Evolutionary conservation across 352 stramenopile genomes (phyloP).

Genomic region (Globisporangium camurandrum): DNA sequence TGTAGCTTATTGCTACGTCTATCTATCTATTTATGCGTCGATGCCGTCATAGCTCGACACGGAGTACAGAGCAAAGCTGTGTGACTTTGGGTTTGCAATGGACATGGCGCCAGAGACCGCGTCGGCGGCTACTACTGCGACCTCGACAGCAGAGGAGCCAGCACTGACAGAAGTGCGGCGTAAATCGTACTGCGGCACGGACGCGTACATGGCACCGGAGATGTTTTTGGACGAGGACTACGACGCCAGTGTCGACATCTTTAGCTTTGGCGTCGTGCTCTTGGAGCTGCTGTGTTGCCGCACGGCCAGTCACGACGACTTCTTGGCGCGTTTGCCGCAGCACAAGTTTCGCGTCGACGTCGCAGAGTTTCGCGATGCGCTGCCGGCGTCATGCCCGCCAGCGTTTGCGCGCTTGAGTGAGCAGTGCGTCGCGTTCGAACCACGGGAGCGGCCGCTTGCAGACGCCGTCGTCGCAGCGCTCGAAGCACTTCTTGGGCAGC

Average conservation of each 20-base stretch:
- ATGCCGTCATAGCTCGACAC: slow-evolving; percentile 37
- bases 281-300: slow-evolving; percentile 84
- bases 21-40: background rate
- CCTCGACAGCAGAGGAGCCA: slow-evolving; percentile 18
- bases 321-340: slow-evolving; percentile 76
- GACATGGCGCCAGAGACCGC: slow-evolving; percentile 28
- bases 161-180: slow-evolving; percentile 29
- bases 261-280: slow-evolving; percentile 81
- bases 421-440: slow-evolving; percentile 74
- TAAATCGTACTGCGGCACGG: slow-evolving; percentile 84
- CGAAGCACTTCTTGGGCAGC: slow-evolving; percentile 30
- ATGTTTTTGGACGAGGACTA: slow-evolving; percentile 85
- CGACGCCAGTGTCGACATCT: slow-evolving; percentile 79
- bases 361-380: slow-evolving; percentile 57
- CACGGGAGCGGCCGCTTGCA: slow-evolving; percentile 46
- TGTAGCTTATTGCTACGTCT: no score
- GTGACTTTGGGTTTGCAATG: slow-evolving; percentile 81
- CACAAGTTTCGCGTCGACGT: slow-evolving; percentile 64
- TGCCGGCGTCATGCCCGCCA: slow-evolving; percentile 53
- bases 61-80: slow-evolving; percentile 64
- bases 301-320: slow-evolving; percentile 67
- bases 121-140: slow-evolving; percentile 8
- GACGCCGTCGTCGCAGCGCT: slow-evolving; percentile 36
- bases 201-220: slow-evolving; percentile 80
- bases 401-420: slow-evolving; percentile 52